These are phyloP conservation scores for Fusarium continuum DNA, from an alignment of 2,329 filamentous ascomycete species.

Conservation along the genomic window DNA sequence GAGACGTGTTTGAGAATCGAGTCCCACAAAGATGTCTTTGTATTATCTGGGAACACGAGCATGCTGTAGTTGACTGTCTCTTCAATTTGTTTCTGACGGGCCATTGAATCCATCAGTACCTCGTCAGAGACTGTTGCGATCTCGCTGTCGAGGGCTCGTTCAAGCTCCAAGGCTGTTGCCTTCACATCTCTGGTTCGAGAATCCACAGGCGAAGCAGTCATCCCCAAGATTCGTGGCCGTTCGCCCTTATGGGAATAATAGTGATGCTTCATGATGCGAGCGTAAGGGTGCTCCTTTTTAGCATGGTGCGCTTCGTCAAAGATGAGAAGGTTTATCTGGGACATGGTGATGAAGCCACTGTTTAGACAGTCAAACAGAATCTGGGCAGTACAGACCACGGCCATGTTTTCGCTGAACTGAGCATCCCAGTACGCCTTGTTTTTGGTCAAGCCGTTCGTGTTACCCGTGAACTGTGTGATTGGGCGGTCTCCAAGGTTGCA, in stretches of 20 bases:
- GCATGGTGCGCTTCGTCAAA: constrained; percentile 98
- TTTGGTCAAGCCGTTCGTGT: constrained; percentile 59
- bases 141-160: constrained; percentile 78
- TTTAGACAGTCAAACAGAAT: constrained; percentile 82
- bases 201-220: constrained; percentile 97
- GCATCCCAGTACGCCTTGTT: constrained; percentile 60
- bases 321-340: constrained; percentile 86
- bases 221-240: constrained; percentile 85
- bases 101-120: constrained; percentile 39
- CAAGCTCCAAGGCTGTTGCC: constrained; percentile 76
- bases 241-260: constrained; percentile 65
- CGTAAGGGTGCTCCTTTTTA: constrained; percentile 93
- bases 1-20: constrained; percentile 59
- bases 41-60: constrained; percentile 55
- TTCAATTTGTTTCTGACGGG: constrained; percentile 57
- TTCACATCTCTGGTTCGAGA: constrained; percentile 74
- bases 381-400: constrained; percentile 91
- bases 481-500: constrained; percentile 78
- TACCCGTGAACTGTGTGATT: constrained; percentile 79
- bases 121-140: constrained; percentile 76
- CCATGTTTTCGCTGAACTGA: constrained; percentile 72
- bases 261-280: constrained; percentile 87
- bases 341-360: constrained; percentile 81
- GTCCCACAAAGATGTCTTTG: constrained; percentile 71
- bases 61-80: constrained; percentile 56